Conservation (phyloP, 139 green algal genomes). For the Chlorella vulgaris region DNA sequence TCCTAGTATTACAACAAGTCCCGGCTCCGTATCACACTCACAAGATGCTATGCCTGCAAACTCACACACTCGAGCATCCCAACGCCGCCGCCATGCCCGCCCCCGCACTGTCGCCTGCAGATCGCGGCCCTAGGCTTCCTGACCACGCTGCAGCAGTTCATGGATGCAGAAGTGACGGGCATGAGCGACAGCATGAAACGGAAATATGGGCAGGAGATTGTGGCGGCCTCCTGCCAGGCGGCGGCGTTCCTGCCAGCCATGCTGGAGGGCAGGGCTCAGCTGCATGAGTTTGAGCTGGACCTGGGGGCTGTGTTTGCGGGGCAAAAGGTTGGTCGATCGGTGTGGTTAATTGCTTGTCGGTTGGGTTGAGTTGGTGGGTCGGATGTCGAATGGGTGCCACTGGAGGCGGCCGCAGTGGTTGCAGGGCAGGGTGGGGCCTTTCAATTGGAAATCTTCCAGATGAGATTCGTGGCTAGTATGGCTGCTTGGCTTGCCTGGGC, state of each 20-base stretch:
- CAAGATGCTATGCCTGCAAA: too few species aligned
- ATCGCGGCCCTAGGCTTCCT: neutral
- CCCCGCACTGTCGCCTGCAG: slow-evolving; percentile 1
- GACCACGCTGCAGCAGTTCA: slow-evolving; percentile 10
- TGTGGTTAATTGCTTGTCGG: neutral
- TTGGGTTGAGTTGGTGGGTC: neutral
- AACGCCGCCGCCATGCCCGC: too few species aligned
- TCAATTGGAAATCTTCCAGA: too few species aligned
- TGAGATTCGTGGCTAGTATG: too few species aligned
- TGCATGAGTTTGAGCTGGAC: slow-evolving; percentile 50
- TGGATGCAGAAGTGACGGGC: slow-evolving; percentile 20
- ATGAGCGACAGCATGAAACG: slow-evolving; percentile 41
- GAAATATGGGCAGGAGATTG: slow-evolving; percentile 22
- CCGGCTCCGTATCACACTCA: too few species aligned
- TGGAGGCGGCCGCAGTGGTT: too few species aligned
- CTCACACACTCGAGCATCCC: too few species aligned
- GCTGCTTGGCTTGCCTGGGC: too few species aligned
- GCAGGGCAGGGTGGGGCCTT: too few species aligned
- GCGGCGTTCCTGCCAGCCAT: slow-evolving; percentile 38
- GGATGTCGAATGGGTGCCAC: neutral
- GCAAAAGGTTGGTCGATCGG: neutral
- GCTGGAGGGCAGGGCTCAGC: neutral
- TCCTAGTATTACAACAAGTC: too few species aligned
- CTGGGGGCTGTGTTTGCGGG: neutral
- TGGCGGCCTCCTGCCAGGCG: slow-evolving; percentile 40